Base-by-base conservation (phyloP, 768 basidiomycete genomes). In the Udeniomyces megalosporus region DNA sequence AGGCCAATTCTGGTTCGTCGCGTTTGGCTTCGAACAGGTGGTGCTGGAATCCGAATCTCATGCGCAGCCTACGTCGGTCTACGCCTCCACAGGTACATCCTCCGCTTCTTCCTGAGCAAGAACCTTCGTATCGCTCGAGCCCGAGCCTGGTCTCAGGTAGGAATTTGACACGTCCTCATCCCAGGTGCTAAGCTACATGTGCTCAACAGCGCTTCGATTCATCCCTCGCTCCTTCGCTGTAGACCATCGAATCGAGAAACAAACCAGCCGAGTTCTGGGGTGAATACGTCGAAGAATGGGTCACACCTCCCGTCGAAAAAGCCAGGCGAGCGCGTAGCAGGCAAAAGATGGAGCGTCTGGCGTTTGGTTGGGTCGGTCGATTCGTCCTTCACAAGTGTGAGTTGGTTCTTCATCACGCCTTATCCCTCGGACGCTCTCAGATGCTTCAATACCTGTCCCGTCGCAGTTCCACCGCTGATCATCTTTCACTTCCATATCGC, bases 241-340 rank as follows among this genome's bases (percentile, higher is more conserved):
- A 91, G 70, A 92, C 89, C 0, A 82, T 93, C 31, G 75, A 78
- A 6, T 92, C 88, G 4, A 81, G 90, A 1, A 84, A 84, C 14
- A 93, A 93, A 68, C 82, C 83, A 0, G 75, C 78, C 0, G 82
- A 85, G 10, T 93, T 92, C 75, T 96, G 88, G 88, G 77, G 79
- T 62, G 81, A 82, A 0, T 88, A 88, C 64, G 80, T 85, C 0
- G 84, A 91, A 69, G 58, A 65, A 32, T 59, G 58, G 28, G 69
- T 74, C 2, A 85, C 85, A 0, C 76, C 63, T 17, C 63, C 63
- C 8, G 50, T 59, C 26, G 63, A 65, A 3, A 48, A 65, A 50
- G 63, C 63, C 0, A 29, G n/a, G 14, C 29, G 44, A 32, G 50
- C 52, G 11, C 53, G 42, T 24, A 65, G 55, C 42, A 24, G 46